A percentile compares a stretch with the other conserved stretches of the same genome.
Evolutionary conservation across 441 rosid species (phyloP).

Genomic region (Pelargonium myrrhifolium): DNA sequence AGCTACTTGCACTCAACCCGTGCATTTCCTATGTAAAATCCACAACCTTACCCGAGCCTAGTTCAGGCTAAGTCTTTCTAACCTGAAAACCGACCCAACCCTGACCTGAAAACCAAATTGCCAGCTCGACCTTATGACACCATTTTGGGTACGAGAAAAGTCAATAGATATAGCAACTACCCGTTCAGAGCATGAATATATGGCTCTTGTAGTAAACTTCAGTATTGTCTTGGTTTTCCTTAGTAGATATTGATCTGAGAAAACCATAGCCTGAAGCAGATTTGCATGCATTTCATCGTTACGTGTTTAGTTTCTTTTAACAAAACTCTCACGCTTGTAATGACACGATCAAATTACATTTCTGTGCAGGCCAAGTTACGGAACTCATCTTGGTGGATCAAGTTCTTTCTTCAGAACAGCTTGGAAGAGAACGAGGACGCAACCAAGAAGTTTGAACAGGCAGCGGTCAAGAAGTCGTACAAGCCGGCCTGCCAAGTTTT

Average conservation of each 20-base stretch:
- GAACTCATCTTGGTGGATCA: conserved; percentile 49
- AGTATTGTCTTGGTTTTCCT: neutral
- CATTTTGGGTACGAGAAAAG: no score
- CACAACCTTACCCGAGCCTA: no score
- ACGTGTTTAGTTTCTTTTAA: neutral
- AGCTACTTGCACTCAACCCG: no score
- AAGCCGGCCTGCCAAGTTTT: conserved; percentile 49
- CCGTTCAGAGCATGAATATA: neutral
- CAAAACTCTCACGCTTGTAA: neutral
- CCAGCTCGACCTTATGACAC: no score
- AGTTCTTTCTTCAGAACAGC: conserved; percentile 37
- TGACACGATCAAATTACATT: neutral
- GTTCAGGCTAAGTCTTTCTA: no score
- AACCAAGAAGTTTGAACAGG: conserved; percentile 41
- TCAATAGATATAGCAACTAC: no score
- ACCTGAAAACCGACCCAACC: no score
- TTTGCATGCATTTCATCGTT: neutral
- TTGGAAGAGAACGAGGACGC: conserved; percentile 50
- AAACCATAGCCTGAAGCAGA: neutral
- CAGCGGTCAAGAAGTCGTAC: conserved; percentile 31
- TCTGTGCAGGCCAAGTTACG: conserved; percentile 27
- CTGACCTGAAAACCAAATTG: no score
- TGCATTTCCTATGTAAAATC: no score
- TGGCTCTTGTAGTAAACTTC: neutral
- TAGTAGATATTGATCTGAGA: neutral